These are phyloP conservation scores for Akanthomyces uredinophilus DNA, from an alignment of 2,329 filamentous ascomycete species.

Conservation along the genomic window DNA sequence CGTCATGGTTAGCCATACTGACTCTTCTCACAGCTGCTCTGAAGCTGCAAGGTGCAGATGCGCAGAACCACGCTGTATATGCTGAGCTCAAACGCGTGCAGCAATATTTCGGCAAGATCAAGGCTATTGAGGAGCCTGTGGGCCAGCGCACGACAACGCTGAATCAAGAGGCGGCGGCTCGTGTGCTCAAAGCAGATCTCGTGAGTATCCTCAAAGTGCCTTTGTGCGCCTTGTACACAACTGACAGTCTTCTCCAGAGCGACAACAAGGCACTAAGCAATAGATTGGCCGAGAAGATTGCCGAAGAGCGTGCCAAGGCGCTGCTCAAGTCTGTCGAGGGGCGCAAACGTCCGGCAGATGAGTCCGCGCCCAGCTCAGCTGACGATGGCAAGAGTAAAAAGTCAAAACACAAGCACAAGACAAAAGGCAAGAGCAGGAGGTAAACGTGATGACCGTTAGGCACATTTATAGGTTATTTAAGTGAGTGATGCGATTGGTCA, in stretches of 20 bases:
- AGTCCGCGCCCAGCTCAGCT: conserved; percentile 23
- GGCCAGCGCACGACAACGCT: conserved; percentile 49
- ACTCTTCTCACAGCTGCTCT: conserved; percentile 54
- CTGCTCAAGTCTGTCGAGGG: conserved; percentile 41
- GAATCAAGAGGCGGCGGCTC: conserved; percentile 71
- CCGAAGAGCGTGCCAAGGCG: conserved; percentile 50
- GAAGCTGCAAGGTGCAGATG: conserved; percentile 70
- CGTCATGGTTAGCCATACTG: background rate
- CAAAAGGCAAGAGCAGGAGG: conserved; percentile 21
- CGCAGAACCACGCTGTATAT: conserved; percentile 81
- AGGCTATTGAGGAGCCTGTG: conserved; percentile 62
- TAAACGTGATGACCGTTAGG: too few relatives aligned
- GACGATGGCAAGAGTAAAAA: conserved; percentile 25
- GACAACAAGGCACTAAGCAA: conserved; percentile 48
- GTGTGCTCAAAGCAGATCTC: conserved; percentile 78
- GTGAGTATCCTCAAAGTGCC: conserved; percentile 43
- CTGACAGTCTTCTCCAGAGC: conserved; percentile 29
- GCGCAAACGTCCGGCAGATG: conserved; percentile 40
- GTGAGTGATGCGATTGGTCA: too few relatives aligned
- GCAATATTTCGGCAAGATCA: conserved; percentile 91
- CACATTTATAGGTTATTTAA: too few relatives aligned
- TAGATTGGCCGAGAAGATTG: conserved; percentile 51
- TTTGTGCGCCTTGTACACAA: background rate
- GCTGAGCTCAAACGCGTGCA: conserved; percentile 79
- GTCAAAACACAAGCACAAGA: conserved; percentile 22